phyloP scores from a whole-genome alignment of 2,329 filamentous ascomycete genomes.

The Aureobasidium leucospermi region DNA sequence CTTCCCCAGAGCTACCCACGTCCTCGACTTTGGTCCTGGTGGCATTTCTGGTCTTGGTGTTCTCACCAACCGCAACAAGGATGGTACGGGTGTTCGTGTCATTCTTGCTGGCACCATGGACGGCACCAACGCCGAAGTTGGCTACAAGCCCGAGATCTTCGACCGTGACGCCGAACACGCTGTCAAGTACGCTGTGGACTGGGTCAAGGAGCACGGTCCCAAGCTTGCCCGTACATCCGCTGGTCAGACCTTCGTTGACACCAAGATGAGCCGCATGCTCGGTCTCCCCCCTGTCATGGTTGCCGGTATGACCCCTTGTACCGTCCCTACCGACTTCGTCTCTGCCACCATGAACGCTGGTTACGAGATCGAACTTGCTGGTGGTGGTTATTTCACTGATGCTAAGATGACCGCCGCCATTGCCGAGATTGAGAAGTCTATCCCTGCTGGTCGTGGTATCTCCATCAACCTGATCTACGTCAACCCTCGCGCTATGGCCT shows the following conservation, averaged over 20 bases:
- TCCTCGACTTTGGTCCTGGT: slow-evolving; percentile 93
- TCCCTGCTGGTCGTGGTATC: slow-evolving; percentile 80
- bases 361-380: slow-evolving; percentile 87
- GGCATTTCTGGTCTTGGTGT: slow-evolving; percentile 95
- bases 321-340: slow-evolving; percentile 86
- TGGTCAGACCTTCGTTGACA: slow-evolving; percentile 88
- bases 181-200: slow-evolving; percentile 90
- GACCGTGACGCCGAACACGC: slow-evolving; percentile 93
- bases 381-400: slow-evolving; percentile 81
- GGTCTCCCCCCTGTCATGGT: slow-evolving; percentile 84
- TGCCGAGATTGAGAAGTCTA: slow-evolving; percentile 73
- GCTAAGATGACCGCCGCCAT: slow-evolving; percentile 78
- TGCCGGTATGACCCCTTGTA: slow-evolving; percentile 87
- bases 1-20: slow-evolving; percentile 85
- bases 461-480: slow-evolving; percentile 88
- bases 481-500: slow-evolving; percentile 79
- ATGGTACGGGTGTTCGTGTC: slow-evolving; percentile 92
- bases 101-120: slow-evolving; percentile 92
- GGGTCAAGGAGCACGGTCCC: slow-evolving; percentile 97
- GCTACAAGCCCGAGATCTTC: slow-evolving; percentile 96
- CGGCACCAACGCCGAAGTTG: slow-evolving; percentile 81
- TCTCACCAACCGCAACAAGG: slow-evolving; percentile 97
- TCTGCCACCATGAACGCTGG: slow-evolving; percentile 89
- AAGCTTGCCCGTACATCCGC: slow-evolving; percentile 80
- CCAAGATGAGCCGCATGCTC: slow-evolving; percentile 85